phyloP scores from a whole-genome alignment of 73 alveolate genomes.

The Effrenium voratum region DNA sequence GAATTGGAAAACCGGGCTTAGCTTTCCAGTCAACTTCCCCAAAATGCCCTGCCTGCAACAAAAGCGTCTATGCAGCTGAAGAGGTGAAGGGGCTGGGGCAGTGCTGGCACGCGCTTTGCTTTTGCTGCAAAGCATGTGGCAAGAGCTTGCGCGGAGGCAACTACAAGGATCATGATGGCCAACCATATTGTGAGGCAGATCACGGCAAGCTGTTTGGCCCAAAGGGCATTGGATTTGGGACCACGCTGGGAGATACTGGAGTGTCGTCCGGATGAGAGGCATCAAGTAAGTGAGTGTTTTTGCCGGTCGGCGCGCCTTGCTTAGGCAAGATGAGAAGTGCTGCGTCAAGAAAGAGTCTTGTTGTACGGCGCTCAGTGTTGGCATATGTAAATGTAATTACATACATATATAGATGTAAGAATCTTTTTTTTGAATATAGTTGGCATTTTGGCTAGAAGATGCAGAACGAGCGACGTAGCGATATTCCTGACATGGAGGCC shows the following conservation, averaged over 20 bases:
- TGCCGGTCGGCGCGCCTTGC: no score
- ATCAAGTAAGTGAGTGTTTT: no score
- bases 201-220: slow-evolving; percentile 1
- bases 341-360: no score
- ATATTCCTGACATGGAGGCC: no score
- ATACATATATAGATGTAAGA: no score
- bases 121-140: slow-evolving; percentile 32
- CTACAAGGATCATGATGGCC: slow-evolving; percentile 10
- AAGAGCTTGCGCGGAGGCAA: slow-evolving; percentile 22
- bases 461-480: no score
- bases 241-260: background rate
- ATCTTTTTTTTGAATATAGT: no score
- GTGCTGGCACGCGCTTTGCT: slow-evolving; percentile 16
- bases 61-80: background rate
- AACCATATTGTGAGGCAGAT: slow-evolving; percentile 3
- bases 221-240: slow-evolving; percentile 12
- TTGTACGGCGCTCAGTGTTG: no score
- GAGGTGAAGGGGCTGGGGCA: slow-evolving; percentile 2
- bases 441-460: no score
- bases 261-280: no score
- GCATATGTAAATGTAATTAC: no score
- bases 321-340: no score
- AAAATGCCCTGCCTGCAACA: slow-evolving; percentile 9
- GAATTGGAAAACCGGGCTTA: background rate
- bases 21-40: background rate